Conservation (phyloP, 2,329 filamentous ascomycete species). For the Exophiala aquamarina region DNA sequence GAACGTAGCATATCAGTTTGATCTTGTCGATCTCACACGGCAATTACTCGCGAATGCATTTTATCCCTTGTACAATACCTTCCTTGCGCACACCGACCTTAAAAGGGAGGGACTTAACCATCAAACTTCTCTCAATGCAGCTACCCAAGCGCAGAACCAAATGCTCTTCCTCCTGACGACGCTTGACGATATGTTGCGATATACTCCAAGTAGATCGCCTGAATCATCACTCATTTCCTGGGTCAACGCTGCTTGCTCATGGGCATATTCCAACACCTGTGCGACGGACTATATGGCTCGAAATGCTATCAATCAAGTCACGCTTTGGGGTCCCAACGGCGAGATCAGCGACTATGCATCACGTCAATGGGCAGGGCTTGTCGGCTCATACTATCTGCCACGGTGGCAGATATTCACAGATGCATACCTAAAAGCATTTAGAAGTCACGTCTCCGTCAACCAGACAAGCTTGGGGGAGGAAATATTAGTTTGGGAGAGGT, state of each 20-base stretch:
- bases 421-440: conserved; percentile 32
- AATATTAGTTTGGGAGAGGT: conserved; percentile 3
- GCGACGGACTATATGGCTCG: conserved; percentile 43
- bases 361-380: conserved; percentile 51
- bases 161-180: conserved; percentile 37
- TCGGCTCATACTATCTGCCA: conserved; percentile 47
- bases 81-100: conserved; percentile 38
- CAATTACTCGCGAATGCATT: conserved; percentile 52
- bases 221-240: conserved; percentile 46
- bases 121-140: conserved; percentile 22
- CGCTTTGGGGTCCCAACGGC: conserved; percentile 50
- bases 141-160: conserved; percentile 30
- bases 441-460: background rate
- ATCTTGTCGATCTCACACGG: conserved; percentile 51
- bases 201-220: conserved; percentile 29
- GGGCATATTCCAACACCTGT: conserved; percentile 27
- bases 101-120: conserved; percentile 1
- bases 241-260: conserved; percentile 41
- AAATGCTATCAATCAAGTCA: conserved; percentile 52
- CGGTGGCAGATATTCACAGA: conserved; percentile 49
- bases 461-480: background rate
- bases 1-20: conserved; percentile 46
- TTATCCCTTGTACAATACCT: conserved; percentile 37
- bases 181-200: conserved; percentile 44
- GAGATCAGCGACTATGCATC: conserved; percentile 53